A percentile compares a stretch with the other conserved stretches of the same genome.
phyloP scores from a whole-genome alignment of 2,329 filamentous ascomycete genomes.

The Drechslerella dactyloides region DNA sequence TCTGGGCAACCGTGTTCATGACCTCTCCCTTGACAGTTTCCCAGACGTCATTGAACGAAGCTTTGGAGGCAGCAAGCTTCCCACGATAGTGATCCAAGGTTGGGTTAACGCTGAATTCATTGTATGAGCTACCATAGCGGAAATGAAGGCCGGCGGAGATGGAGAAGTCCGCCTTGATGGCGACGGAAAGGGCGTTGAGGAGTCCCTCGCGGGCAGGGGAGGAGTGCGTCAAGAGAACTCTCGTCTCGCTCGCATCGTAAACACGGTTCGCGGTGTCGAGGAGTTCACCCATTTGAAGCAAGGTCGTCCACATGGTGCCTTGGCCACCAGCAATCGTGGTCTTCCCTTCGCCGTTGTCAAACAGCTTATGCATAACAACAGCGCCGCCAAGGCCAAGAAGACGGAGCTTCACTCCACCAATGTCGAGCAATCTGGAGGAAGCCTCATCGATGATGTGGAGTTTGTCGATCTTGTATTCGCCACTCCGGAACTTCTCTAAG shows the following conservation, averaged over 20 bases:
- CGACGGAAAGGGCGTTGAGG: constrained; percentile 95
- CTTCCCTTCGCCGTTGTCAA: constrained; percentile 96
- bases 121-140: constrained; percentile 98
- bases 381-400: constrained; percentile 91
- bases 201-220: constrained; percentile 96
- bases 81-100: constrained; percentile 97
- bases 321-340: constrained; percentile 98
- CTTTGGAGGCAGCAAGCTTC: constrained; percentile 96
- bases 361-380: constrained; percentile 99
- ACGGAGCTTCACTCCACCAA: constrained; percentile 94
- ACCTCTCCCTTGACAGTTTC: constrained; percentile 97
- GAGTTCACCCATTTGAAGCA: constrained; percentile 96
- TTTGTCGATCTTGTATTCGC: constrained; percentile 97
- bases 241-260: constrained; percentile 96
- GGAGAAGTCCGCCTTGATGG: constrained; percentile 96
- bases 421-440: constrained; percentile 89
- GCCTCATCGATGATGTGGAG: constrained; percentile 98
- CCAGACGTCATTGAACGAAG: constrained; percentile 99
- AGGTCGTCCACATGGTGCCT: constrained; percentile 99
- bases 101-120: constrained; percentile 98
- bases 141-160: constrained; percentile 97
- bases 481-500: constrained; percentile 93
- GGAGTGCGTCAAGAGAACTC: constrained; percentile 94
- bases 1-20: constrained; percentile 89
- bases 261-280: constrained; percentile 98